Conservation (phyloP, 495 filamentous ascomycete species). For the Cercophora newfieldiana region DNA sequence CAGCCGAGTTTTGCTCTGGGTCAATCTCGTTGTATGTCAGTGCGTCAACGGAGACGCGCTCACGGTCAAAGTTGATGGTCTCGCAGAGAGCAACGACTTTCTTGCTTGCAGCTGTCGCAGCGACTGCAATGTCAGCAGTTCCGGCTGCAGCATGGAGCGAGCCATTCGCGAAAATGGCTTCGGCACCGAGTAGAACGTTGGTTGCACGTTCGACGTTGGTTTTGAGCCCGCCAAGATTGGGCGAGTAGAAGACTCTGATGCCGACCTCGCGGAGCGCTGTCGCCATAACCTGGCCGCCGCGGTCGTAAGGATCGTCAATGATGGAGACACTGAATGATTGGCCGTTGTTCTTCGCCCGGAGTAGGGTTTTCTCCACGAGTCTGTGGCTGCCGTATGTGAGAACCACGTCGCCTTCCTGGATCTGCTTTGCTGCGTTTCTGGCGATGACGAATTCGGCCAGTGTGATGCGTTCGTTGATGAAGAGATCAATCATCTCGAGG, state of each 20-base stretch:
- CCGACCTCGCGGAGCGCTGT: slow-evolving; percentile 65
- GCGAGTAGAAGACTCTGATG: slow-evolving; percentile 75
- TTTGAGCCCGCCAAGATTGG: slow-evolving; percentile 68
- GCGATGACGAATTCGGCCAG: slow-evolving; percentile 85
- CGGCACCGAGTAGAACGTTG: slow-evolving; percentile 83
- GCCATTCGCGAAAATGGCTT: slow-evolving; percentile 89
- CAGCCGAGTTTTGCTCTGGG: slow-evolving; percentile 49
- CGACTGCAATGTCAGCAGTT: slow-evolving; percentile 86
- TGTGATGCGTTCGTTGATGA: slow-evolving; percentile 86
- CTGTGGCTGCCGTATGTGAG: slow-evolving; percentile 88
- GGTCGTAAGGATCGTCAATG: slow-evolving; percentile 81
- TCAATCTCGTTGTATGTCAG: slow-evolving; percentile 94
- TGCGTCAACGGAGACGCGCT: slow-evolving; percentile 83
- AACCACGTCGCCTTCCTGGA: slow-evolving; percentile 76
- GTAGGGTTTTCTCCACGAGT: slow-evolving; percentile 75
- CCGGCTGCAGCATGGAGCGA: slow-evolving; percentile 83
- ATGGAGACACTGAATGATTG: slow-evolving; percentile 81
- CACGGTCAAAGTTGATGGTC: slow-evolving; percentile 86
- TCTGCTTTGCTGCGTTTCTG: slow-evolving; percentile 64
- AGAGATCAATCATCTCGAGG: slow-evolving; percentile 78
- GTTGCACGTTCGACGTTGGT: slow-evolving; percentile 71
- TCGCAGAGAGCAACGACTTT: slow-evolving; percentile 92
- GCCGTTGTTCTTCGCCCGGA: slow-evolving; percentile 59
- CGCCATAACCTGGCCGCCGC: slow-evolving; percentile 68
- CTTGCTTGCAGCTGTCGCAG: slow-evolving; percentile 68